phyloP scores from a whole-genome alignment of 2,329 filamentous ascomycete species.

The Trichoderma sp. region DNA sequence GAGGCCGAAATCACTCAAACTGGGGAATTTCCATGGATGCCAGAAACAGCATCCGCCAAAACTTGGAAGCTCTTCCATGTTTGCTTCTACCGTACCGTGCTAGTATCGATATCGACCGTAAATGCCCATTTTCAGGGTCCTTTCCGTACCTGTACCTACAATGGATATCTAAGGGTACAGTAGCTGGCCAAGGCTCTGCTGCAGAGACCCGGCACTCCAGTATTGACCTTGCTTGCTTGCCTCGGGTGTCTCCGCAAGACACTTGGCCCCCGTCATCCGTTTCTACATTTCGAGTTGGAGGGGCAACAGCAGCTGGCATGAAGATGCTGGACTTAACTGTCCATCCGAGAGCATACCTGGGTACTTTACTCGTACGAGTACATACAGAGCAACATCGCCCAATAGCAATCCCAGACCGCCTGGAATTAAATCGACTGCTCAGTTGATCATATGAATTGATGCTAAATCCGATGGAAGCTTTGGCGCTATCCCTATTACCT shows the following conservation, averaged over 20 bases:
- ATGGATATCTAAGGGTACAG: background rate
- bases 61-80: background rate
- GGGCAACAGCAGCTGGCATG: constrained; percentile 11
- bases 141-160: background rate
- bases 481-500: background rate
- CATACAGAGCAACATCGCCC: background rate
- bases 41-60: background rate
- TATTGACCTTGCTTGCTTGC: background rate
- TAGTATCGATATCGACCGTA: background rate
- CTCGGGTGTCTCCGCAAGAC: background rate
- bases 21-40: background rate
- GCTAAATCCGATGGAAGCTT: background rate
- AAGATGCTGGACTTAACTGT: background rate
- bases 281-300: background rate
- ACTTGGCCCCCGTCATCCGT: background rate
- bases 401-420: background rate
- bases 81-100: background rate
- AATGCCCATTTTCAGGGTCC: background rate
- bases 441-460: background rate
- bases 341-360: background rate
- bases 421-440: background rate
- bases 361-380: too few species aligned
- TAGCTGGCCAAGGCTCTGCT: background rate
- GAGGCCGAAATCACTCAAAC: background rate
- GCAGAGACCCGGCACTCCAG: background rate